A percentile compares a stretch with the other conserved stretches of the same genome.
Evolutionary conservation across 139 green algal species (phyloP).

Genomic region (Edaphochlamys debaryana): DNA sequence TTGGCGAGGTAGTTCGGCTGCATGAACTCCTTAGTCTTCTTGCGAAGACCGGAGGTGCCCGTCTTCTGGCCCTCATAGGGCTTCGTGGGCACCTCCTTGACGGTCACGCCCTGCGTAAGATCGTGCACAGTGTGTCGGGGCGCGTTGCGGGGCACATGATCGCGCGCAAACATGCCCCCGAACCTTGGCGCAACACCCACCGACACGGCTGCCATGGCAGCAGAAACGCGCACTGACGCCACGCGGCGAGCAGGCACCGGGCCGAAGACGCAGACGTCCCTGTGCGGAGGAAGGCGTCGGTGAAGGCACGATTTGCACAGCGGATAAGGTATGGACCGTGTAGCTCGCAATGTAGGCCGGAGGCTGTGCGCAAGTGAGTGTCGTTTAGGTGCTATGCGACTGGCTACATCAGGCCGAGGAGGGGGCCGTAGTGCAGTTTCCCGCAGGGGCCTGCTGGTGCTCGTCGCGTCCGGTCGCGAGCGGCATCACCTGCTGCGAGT

Average conservation of each 20-base stretch:
- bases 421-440: too few relatives aligned
- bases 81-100: conserved; percentile 89
- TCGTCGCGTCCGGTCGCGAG: too few relatives aligned
- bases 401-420: too few relatives aligned
- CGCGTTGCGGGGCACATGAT: background rate
- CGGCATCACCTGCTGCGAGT: too few relatives aligned
- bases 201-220: conserved; percentile 14
- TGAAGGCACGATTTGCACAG: too few relatives aligned
- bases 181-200: background rate
- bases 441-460: too few relatives aligned
- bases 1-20: conserved; percentile 97
- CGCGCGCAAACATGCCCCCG: background rate
- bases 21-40: conserved; percentile 98
- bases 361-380: too few relatives aligned
- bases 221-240: background rate
- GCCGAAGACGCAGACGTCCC: background rate
- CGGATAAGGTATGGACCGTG: too few relatives aligned
- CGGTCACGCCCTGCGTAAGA: conserved; percentile 54
- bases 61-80: conserved; percentile 99
- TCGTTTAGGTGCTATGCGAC: too few relatives aligned
- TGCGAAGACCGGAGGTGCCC: conserved; percentile 95
- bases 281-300: background rate
- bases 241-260: background rate
- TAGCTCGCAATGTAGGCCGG: too few relatives aligned
- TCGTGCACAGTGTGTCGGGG: background rate